Conservation (phyloP, 768 basidiomycete genomes). For the Suillus spraguei region DNA sequence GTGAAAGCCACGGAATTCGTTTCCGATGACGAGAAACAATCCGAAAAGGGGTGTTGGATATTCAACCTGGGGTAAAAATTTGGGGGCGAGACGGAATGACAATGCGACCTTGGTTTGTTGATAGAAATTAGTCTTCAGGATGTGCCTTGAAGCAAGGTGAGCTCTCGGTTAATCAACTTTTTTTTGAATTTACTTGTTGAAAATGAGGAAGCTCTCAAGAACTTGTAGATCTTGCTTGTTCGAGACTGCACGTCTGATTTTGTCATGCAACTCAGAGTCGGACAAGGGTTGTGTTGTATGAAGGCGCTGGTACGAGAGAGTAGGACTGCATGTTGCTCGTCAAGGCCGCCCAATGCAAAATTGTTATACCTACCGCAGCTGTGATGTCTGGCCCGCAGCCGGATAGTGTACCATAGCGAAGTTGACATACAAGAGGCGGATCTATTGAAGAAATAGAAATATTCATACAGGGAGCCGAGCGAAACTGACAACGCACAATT, state of each 20-base stretch:
- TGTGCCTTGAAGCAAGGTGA: constrained; percentile 50
- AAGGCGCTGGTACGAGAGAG: constrained; percentile 93
- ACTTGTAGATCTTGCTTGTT: constrained; percentile 96
- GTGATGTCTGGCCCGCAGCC: constrained; percentile 52
- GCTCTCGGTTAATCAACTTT: not conserved
- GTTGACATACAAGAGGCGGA: constrained; percentile 93
- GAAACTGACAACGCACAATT: constrained; percentile 51
- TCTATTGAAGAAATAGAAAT: constrained; percentile 49
- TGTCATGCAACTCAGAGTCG: constrained; percentile 84
- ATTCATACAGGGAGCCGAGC: not conserved
- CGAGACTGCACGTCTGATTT: constrained; percentile 79
- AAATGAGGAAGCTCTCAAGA: constrained; percentile 90
- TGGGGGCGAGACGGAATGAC: constrained; percentile 91
- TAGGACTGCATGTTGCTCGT: constrained; percentile 60
- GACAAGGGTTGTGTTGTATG: constrained; percentile 82
- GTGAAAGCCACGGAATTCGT: constrained; percentile 92
- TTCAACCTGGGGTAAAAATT: constrained; percentile 91
- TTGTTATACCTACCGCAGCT: constrained; percentile 58
- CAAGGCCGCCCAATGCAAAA: not conserved
- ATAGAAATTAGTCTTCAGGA: constrained; percentile 98
- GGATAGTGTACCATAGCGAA: constrained; percentile 97
- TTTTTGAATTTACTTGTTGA: constrained; percentile 72
- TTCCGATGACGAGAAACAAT: constrained; percentile 92
- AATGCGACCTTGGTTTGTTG: constrained; percentile 98
- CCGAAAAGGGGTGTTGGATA: constrained; percentile 95